Base-by-base conservation (phyloP, 2,329 filamentous ascomycete species). In the Mycosphaerella sp. region DNA sequence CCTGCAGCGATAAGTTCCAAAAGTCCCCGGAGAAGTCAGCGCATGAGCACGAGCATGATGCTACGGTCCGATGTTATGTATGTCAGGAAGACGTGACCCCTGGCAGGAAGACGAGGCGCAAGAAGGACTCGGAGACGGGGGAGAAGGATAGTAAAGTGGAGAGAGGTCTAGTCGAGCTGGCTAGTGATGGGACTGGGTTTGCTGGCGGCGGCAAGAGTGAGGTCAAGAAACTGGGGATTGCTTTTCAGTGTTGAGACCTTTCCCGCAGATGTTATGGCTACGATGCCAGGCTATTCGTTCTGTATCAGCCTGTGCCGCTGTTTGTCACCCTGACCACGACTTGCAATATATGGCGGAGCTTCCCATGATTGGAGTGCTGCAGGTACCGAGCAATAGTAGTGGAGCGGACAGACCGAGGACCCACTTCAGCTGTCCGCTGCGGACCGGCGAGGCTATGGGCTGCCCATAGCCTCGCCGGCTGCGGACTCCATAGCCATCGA, bases 101-200 rank as follows among this genome's bases (percentile, higher is more conserved):
- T 21, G 61, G 64, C 12, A 56, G 56, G 34, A 65, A 59, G 54
- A 60, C 56, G 47, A 68, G 64, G 47, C 58, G 48, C 3, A 65
- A 61, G 23, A 65, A 67, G 49, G 57, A 59, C 21, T 38, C 29
- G 6, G 55, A 48, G 31, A 55, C 44, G 4, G 57, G 55, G 21
- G 63, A 62, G 50, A 81, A 81, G 62, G 78, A 83, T 36, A 57
- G 51, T 39, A 81, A 75, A 49, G 78, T 86, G 36, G 82, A 78
- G 56, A 81, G 84, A 0, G 91, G 91, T 0, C 67, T 96, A 34
- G 84, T 96, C 2, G 82, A 87, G 66, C 80, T 97, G 46, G 84
- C 81, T 61, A 88, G 85, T 36, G 92, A 96, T 64, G 92, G 92
- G 0, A 97, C 92, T 0, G 92, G 92, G 0, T 97, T 95, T 71